Base-by-base conservation (phyloP, 306 rosid species). In the Cyclanthera cordifolia region DNA sequence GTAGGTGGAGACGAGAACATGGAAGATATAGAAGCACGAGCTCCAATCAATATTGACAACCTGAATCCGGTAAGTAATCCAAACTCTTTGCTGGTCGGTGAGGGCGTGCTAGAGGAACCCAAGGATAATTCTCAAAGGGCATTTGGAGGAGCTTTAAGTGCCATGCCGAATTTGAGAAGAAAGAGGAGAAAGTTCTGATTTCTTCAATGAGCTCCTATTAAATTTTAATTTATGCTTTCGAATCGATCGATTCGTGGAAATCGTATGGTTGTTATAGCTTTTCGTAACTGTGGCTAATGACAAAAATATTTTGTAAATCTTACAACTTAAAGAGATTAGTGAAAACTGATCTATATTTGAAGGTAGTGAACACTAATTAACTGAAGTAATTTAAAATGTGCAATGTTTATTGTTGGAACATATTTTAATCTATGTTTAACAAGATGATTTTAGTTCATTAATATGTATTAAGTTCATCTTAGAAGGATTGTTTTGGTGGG, bases 91-190 rank as follows among this genome's bases (percentile, higher is more conserved):
- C 73, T 69, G 52, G 66, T 17, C 13, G 66, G 30, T 54, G 74
- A n/a, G 68, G 58, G 27, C 17, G 51, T 24, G 67, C 76, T 34
- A 54, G 83, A 79, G 76, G 73, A 79, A 63, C 63, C 60, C 24
- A 55, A 32, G 17, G 79, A 71, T 39, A 23, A 48, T 70, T 50
- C 52, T 73, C 78, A 59, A 23, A 63, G 27, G 47, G 58, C 73
- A 53, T 72, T 81, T 12, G 56, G 28, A 0, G 79, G 74, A 45
- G 84, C 81, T 71, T 78, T 92, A 28, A 80, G 82, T 10, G 87
- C 89, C 28, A 89, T 92, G 85, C 95, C 98, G n/a, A 79, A 75
- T 72, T 71, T 89, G 72, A 89, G 77, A 79, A 92, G 71, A 66
- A 86, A 81, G 67, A 80, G 79, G 43, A 72, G 83, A 78, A 87